These are phyloP conservation scores for Alternaria ventricosa DNA, from an alignment of 2,329 filamentous ascomycete species.

Conservation along the genomic window DNA sequence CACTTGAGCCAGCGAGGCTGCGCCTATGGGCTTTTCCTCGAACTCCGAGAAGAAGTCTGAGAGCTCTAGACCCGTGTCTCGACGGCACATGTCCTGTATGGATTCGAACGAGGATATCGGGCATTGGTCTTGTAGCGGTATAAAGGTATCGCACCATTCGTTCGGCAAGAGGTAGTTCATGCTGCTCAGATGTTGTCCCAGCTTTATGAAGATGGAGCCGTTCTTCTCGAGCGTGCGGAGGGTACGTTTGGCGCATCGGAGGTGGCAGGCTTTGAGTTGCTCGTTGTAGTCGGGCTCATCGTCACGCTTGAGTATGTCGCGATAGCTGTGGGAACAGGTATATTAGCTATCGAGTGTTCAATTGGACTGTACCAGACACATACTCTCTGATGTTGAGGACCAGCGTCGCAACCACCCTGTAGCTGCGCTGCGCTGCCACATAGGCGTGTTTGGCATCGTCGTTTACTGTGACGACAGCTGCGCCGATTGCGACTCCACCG, in stretches of 20 bases:
- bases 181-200: slow-evolving; percentile 93
- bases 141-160: slow-evolving; percentile 95
- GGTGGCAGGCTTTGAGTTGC: slow-evolving; percentile 83
- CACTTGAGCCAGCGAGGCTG: slow-evolving; percentile 92
- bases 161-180: slow-evolving; percentile 91
- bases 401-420: slow-evolving; percentile 76
- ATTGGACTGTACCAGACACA: slow-evolving; percentile 35
- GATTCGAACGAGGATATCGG: slow-evolving; percentile 89
- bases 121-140: slow-evolving; percentile 94
- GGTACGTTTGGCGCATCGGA: slow-evolving; percentile 88
- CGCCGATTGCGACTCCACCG: slow-evolving; percentile 44
- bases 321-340: slow-evolving; percentile 69
- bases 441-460: slow-evolving; percentile 79
- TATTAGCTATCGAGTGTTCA: slow-evolving; percentile 19
- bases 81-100: slow-evolving; percentile 83
- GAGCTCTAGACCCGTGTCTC: slow-evolving; percentile 80
- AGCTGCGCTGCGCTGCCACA: slow-evolving; percentile 76
- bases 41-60: slow-evolving; percentile 89
- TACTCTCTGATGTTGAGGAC: slow-evolving; percentile 90
- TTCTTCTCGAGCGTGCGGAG: slow-evolving; percentile 90
- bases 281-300: slow-evolving; percentile 69
- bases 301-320: slow-evolving; percentile 76
- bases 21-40: slow-evolving; percentile 79
- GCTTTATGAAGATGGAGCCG: slow-evolving; percentile 97
- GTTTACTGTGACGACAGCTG: slow-evolving; percentile 58